Base-by-base conservation (phyloP, 495 filamentous ascomycete genomes). In the Clavariopsis aquatica region DNA sequence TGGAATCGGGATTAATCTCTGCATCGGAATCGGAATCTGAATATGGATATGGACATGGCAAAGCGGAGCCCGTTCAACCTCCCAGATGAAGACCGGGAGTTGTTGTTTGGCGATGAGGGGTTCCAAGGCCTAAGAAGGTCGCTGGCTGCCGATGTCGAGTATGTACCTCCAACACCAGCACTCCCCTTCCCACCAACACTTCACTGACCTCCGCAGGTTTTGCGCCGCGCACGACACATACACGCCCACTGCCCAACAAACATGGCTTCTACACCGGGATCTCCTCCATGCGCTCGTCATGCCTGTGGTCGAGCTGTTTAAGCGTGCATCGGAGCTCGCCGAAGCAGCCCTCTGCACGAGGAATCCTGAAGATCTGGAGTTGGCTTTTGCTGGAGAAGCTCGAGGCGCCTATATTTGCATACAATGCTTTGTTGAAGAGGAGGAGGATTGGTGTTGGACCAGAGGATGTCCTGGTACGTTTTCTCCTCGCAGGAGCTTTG, bases 401-500 rank as follows among this genome's bases (percentile, higher is more conserved):
- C 80, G 84, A 27, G 80, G 81, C 57, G 82, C 84, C 6, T 86
- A 82, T 72, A 72, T 84, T 57, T 87, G 83, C 82, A 75, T 87
- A 49, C 80, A 85, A 65, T 85, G 82, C 74, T 83, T 85, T 54
- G 69, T 86, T 9, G 78, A 67, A 26, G 82, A 84, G 59, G 83
- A 85, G 62, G 79, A 81, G 60, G 80, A 85, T 61, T 87, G 83
- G 82, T 84, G 82, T 65, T 71, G 79, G 64, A 82, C 81, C 0
- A 71, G 78, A 49, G 82, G 83, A 17, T 87, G 84, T 72, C 83
- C 84, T 22, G 77, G 68, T 70, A 61, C 7, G 59, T 60, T 12
- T 8, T 53, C n/a, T n/a, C n/a, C n/a, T n/a, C n/a, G n/a, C n/a
- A n/a, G n/a, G n/a, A n/a, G n/a, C n/a, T n/a, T n/a, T n/a, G n/a